A percentile compares a stretch with the other conserved stretches of the same genome.
Conservation (phyloP, 176 grass and related monocot species). For the Carex myosuroides region DNA sequence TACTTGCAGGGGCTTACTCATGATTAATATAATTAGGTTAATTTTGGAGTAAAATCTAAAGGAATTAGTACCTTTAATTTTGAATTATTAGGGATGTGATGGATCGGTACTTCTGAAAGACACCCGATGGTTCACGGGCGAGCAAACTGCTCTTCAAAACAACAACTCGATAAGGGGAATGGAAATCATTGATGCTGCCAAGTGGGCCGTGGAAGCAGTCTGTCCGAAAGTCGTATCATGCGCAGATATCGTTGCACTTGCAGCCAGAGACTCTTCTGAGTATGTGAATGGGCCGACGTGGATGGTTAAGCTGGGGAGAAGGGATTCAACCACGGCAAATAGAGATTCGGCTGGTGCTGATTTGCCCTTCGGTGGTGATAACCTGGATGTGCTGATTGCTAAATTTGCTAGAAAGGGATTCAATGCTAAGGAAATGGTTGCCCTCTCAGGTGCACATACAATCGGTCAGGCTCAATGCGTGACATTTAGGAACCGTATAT, state of each 20-base stretch:
- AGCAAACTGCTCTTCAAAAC: neutral
- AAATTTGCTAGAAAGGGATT: slow-evolving; percentile 36
- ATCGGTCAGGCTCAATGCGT: slow-evolving; percentile 38
- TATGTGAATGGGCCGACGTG: slow-evolving; percentile 35
- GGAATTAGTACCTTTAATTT: neutral
- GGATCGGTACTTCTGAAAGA: slow-evolving; percentile 1
- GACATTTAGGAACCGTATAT: slow-evolving; percentile 32
- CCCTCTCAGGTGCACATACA: slow-evolving; percentile 41
- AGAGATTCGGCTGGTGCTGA: neutral
- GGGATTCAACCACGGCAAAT: slow-evolving; percentile 41
- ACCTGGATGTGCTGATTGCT: neutral
- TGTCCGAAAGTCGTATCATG: slow-evolving; percentile 8
- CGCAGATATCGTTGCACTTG: neutral
- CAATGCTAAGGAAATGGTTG: slow-evolving; percentile 6
- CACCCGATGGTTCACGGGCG: neutral
- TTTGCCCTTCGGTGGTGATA: slow-evolving; percentile 9
- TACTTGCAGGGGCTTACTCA: no score
- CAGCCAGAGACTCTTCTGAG: slow-evolving; percentile 12
- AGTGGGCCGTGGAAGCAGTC: neutral
- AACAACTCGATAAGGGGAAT: slow-evolving; percentile 12
- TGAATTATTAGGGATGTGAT: neutral
- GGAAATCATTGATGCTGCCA: slow-evolving; percentile 6
- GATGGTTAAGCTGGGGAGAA: slow-evolving; percentile 43
- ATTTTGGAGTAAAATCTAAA: neutral
- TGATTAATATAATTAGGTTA: neutral